Evolutionary conservation across 2,329 filamentous ascomycete genomes (phyloP).

Genomic region (Xylaria multiplex): DNA sequence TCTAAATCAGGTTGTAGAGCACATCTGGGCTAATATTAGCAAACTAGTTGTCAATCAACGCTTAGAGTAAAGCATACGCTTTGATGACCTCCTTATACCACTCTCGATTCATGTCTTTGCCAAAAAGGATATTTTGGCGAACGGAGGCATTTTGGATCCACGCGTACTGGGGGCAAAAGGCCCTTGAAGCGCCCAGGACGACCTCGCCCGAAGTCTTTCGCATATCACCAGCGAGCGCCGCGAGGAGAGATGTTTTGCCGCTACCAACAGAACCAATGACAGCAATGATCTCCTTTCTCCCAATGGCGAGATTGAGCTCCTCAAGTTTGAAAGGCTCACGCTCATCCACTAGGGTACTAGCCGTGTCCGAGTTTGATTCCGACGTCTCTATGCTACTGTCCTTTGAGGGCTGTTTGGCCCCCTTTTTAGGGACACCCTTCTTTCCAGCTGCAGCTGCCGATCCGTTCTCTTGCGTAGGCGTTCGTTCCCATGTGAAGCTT

Average conservation of each 20-base stretch:
- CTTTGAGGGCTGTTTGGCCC: slow-evolving; percentile 44
- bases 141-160: slow-evolving; percentile 97
- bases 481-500: slow-evolving; percentile 88
- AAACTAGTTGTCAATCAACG: slow-evolving; percentile 23
- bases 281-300: slow-evolving; percentile 79
- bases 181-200: slow-evolving; percentile 79
- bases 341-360: slow-evolving; percentile 67
- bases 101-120: slow-evolving; percentile 75
- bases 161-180: slow-evolving; percentile 95
- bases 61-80: slow-evolving; percentile 61
- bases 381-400: slow-evolving; percentile 49
- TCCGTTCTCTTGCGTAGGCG: slow-evolving; percentile 64
- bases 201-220: slow-evolving; percentile 80
- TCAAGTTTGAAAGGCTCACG: slow-evolving; percentile 77
- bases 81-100: slow-evolving; percentile 90
- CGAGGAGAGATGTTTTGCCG: slow-evolving; percentile 89
- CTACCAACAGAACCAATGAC: slow-evolving; percentile 91
- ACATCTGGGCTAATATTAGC: slow-evolving; percentile 63
- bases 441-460: slow-evolving; percentile 62
- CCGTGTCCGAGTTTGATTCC: slow-evolving; percentile 60
- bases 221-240: slow-evolving; percentile 94
- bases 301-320: slow-evolving; percentile 73
- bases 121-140: slow-evolving; percentile 90
- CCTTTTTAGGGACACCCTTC: slow-evolving; percentile 56
- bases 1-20: slow-evolving; percentile 86